Evolutionary conservation across 2,329 filamentous ascomycete genomes (phyloP).

Genomic region (Knufia fluminis): DNA sequence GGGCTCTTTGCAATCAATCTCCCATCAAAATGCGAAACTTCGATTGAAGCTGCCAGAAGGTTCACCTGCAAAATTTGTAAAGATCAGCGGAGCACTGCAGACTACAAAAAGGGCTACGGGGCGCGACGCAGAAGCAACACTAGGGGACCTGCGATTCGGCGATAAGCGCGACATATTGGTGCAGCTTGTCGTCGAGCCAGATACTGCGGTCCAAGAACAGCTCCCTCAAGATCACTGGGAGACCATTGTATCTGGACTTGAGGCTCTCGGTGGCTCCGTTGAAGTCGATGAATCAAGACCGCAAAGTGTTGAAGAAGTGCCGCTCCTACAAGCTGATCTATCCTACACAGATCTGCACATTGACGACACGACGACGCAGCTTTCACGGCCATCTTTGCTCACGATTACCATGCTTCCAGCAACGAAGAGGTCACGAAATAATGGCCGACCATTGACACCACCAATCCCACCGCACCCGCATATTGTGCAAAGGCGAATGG

Average conservation of each 20-base stretch:
- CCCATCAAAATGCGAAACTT: constrained; percentile 96
- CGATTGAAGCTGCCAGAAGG: constrained; percentile 91
- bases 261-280: constrained; percentile 78
- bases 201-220: constrained; percentile 71
- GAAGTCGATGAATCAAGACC: constrained; percentile 79
- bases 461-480: constrained; percentile 91
- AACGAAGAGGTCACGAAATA: constrained; percentile 52
- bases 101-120: constrained; percentile 94
- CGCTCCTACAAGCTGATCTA: constrained; percentile 88
- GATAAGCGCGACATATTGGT: constrained; percentile 93
- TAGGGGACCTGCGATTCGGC: constrained; percentile 88
- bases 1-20: constrained; percentile 81
- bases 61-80: constrained; percentile 95
- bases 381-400: constrained; percentile 79
- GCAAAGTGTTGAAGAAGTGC: constrained; percentile 85
- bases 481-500: constrained; percentile 94
- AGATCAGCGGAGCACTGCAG: constrained; percentile 92
- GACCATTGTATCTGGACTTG: constrained; percentile 87
- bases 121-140: constrained; percentile 80
- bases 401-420: constrained; percentile 88
- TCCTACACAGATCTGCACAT: constrained; percentile 88
- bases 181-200: constrained; percentile 83
- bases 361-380: constrained; percentile 75
- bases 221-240: constrained; percentile 94
- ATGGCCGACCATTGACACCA: constrained; percentile 48